Base-by-base conservation (phyloP, 2,329 filamentous ascomycete genomes). In the Lanzia echinophila region DNA sequence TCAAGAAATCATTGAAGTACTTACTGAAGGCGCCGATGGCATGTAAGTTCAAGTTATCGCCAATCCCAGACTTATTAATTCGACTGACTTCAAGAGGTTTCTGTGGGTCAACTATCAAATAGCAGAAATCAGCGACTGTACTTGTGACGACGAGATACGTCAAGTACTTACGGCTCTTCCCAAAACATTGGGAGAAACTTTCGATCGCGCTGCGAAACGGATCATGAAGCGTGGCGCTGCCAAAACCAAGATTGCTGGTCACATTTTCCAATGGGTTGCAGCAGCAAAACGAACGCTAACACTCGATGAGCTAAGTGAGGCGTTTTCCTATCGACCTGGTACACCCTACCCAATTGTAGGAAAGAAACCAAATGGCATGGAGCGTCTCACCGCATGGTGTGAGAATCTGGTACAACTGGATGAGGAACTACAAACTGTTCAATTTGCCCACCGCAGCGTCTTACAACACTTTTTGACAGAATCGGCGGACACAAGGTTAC, bases 21-120 rank as follows among this genome's bases (percentile, higher is more conserved):
- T 72, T 3, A 58, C 56, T 22, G 39, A 62, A 2, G 59, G 63
- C 17, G 66, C 70, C 1, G 56, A 69, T 46, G 69, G 69, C 45
- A 72, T 72, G 70, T 72, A 59, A 51, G 67, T 34, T 17, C 24
- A 24, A 34, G 38, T 17, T 19, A 48, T 11, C 39, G 28, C 51
- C 22, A 50, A 48, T n/a, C n/a, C n/a, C n/a, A 20, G 19, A 34
- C 42, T 46, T 46, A 34, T 53, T 55, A 52, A 55, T 20, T 44
- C 24, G 36, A 11, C 43, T 28, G 24, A 28, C 24, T 28, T 28
- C 24, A 28, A 28, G 24, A 72, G 71, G 71, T 72, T 73, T 61
- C 66, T 73, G 3, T 73, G 70, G 70, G 69, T 71, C 19, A 62
- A 60, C 13, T 69, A 70, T 34, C 67, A 69, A 54, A 60, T 73